Evolutionary conservation across 495 filamentous ascomycete genomes (phyloP).

Genomic region (Lasiosphaeris hirsuta): DNA sequence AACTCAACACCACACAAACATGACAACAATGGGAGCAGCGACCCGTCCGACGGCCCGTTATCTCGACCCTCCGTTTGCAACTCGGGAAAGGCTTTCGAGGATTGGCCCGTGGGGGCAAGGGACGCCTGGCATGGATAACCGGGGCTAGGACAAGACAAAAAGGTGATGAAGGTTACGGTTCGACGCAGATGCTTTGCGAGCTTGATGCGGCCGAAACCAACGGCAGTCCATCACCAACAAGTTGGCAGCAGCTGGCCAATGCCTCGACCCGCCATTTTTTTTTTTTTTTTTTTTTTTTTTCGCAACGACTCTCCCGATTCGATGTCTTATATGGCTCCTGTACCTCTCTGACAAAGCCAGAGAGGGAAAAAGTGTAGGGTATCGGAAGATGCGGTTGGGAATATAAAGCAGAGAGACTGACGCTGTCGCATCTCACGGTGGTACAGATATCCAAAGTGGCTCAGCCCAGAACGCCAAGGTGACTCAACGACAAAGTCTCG

Average conservation of each 20-base stretch:
- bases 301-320: too few relatives aligned
- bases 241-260: neutral
- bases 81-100: neutral
- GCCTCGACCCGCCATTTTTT: neutral
- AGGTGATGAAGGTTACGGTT: slow-evolving; percentile 12
- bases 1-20: neutral
- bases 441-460: slow-evolving; percentile 16
- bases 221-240: neutral
- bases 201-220: neutral
- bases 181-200: slow-evolving; percentile 20
- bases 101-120: slow-evolving; percentile 14
- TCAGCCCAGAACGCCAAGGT: slow-evolving; percentile 15
- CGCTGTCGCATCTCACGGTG: slow-evolving; percentile 19
- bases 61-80: slow-evolving; percentile 16
- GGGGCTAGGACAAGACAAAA: slow-evolving; percentile 13
- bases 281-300: too few relatives aligned
- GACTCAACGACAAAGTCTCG: slow-evolving; percentile 10
- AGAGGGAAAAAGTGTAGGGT: neutral
- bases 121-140: slow-evolving; percentile 13
- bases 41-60: neutral
- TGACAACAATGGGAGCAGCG: neutral
- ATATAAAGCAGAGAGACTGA: neutral
- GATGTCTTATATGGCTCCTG: too few relatives aligned
- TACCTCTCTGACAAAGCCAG: neutral
- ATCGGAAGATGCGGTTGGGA: neutral